phyloP scores from a whole-genome alignment of 2,329 filamentous ascomycete species.

The Incumbomyces delicatus region DNA sequence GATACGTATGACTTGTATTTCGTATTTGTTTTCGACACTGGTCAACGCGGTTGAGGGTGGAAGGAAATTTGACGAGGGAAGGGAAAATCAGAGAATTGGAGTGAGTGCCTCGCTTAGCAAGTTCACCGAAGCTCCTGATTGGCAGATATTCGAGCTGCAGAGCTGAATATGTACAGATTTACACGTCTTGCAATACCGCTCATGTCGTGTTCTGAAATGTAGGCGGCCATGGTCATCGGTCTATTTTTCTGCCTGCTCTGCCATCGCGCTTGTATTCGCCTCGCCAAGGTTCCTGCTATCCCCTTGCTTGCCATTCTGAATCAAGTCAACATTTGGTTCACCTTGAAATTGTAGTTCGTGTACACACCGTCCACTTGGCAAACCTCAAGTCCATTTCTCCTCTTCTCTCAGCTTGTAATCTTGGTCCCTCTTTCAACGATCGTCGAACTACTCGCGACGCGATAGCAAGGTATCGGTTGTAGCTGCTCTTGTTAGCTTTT shows the following conservation, averaged over 20 bases:
- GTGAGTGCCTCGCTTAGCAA: background rate
- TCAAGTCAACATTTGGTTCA: conserved; percentile 11
- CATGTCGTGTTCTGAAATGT: background rate
- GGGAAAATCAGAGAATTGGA: background rate
- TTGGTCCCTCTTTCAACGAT: conserved; percentile 91
- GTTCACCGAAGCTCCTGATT: conserved; percentile 5
- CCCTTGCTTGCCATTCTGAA: conserved; percentile 90
- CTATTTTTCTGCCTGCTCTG: conserved; percentile 29
- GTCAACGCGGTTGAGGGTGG: too few relatives aligned
- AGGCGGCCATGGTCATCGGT: background rate
- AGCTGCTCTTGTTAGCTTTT: conserved; percentile 49
- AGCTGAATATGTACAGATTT: conserved; percentile 7
- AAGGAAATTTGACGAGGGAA: too few relatives aligned
- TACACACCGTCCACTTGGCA: conserved; percentile 85
- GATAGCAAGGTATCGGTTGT: conserved; percentile 98
- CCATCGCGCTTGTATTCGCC: conserved; percentile 43
- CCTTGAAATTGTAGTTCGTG: conserved; percentile 13
- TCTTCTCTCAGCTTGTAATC: conserved; percentile 77
- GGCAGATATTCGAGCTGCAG: conserved; percentile 4
- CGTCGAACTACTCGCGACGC: conserved; percentile 90
- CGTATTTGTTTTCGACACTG: too few relatives aligned
- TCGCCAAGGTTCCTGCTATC: conserved; percentile 63
- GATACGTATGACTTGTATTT: too few relatives aligned
- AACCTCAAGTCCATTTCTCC: conserved; percentile 84
- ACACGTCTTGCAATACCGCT: background rate